These are phyloP conservation scores for Chamaecrista fasciculata DNA, from an alignment of 306 rosid species.

Conservation along the genomic window DNA sequence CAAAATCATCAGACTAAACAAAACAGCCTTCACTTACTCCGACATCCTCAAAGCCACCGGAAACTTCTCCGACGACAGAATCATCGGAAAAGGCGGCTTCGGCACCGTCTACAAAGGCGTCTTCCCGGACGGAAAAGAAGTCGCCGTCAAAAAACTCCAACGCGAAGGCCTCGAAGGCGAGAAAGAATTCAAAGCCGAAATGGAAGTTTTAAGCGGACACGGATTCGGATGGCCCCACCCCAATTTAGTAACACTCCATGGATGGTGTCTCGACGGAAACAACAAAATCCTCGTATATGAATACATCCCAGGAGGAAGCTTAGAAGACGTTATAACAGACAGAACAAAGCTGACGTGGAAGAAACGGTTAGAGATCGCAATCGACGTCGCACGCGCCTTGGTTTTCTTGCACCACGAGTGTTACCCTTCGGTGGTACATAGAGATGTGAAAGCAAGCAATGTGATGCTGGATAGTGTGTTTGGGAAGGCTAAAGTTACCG, in stretches of 20 bases:
- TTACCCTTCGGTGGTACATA: conserved; percentile 72
- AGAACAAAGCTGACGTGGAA: conserved; percentile 53
- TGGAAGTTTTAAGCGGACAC: conserved; percentile 81
- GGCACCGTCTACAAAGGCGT: conserved; percentile 86
- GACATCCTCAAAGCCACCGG: conserved; percentile 81
- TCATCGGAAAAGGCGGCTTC: conserved; percentile 89
- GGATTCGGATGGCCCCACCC: conserved; percentile 92
- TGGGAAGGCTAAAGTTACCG: conserved; percentile 84
- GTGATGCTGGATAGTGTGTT: conserved; percentile 65
- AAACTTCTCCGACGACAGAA: conserved; percentile 72
- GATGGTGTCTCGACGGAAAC: conserved; percentile 77
- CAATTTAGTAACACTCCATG: conserved; percentile 88
- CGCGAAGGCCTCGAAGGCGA: conserved; percentile 87
- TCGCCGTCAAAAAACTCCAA: conserved; percentile 88
- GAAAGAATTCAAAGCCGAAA: conserved; percentile 84
- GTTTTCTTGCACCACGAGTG: conserved; percentile 87
- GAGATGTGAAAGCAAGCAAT: conserved; percentile 92
- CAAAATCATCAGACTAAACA: conserved; percentile 81
- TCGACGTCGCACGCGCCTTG: conserved; percentile 81
- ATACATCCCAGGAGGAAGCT: conserved; percentile 89
- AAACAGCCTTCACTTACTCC: conserved; percentile 68
- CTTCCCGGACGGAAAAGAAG: conserved; percentile 70
- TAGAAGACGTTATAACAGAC: conserved; percentile 70
- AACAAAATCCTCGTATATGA: conserved; percentile 75
- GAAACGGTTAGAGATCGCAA: conserved; percentile 61